Percentiles rank a stretch among this genome's conserved stretches.
Evolutionary conservation across 805 yeast species (phyloP).

Genomic region (Cyberlindnera euphorbiae): DNA sequence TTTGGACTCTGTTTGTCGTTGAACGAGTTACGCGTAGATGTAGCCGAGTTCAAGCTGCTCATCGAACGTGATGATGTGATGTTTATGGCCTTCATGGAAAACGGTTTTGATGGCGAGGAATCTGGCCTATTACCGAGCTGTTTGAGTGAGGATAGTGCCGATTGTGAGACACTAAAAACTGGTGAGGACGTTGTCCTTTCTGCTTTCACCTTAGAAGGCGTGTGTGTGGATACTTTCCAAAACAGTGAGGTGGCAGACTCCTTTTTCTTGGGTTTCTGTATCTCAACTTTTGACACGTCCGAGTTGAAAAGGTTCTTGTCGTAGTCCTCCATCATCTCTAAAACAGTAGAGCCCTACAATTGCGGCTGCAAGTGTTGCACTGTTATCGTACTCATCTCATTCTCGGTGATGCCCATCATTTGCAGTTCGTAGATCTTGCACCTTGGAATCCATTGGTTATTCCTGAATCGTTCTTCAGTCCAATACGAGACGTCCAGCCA

Average conservation of each 20-base stretch:
- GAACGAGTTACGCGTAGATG: too few species aligned
- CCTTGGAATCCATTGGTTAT: constrained; percentile 80
- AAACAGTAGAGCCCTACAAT: constrained; percentile 34
- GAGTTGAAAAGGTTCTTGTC: constrained; percentile 52
- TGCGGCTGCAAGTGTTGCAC: constrained; percentile 50
- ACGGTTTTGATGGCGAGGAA: background rate
- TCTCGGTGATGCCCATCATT: constrained; percentile 98
- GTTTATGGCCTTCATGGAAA: constrained; percentile 1
- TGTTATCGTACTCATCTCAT: constrained; percentile 67
- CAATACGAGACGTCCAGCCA: constrained; percentile 96
- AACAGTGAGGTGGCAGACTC: constrained; percentile 11
- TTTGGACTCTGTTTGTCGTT: too few species aligned
- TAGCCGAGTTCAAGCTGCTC: background rate
- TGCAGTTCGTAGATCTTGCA: constrained; percentile 93
- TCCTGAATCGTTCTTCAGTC: constrained; percentile 45
- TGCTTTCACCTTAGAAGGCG: constrained; percentile 19
- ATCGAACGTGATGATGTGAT: constrained; percentile 2
- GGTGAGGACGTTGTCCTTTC: constrained; percentile 15
- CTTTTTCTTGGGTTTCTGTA: constrained; percentile 10
- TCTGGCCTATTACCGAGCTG: constrained; percentile 13
- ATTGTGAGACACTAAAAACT: constrained; percentile 17
- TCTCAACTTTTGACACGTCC: constrained; percentile 11
- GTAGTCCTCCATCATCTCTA: constrained; percentile 62
- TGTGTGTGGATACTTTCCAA: constrained; percentile 23
- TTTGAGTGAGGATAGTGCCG: constrained; percentile 18